These are phyloP conservation scores for Orbilia blumenaviensis DNA, from an alignment of 2,329 filamentous ascomycete species.

Conservation along the genomic window DNA sequence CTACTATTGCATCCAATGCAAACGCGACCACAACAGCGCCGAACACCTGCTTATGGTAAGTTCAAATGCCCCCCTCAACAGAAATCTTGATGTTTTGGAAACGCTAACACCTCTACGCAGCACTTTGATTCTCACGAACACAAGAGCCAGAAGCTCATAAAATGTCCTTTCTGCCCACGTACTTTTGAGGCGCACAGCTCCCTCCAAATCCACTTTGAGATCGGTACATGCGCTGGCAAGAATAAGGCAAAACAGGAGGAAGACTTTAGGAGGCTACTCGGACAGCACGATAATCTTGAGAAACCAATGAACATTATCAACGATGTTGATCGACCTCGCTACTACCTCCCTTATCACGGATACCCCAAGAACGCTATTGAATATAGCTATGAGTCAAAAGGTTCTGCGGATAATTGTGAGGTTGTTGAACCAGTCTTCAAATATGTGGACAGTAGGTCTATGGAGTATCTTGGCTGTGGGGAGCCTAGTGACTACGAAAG, in stretches of 20 bases:
- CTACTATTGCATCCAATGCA: conserved; percentile 49
- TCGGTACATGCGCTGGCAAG: conserved; percentile 49
- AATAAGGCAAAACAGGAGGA: conserved; percentile 28
- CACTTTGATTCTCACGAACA: conserved; percentile 48
- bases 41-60: conserved; percentile 43
- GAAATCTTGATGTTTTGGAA: background rate
- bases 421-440: conserved; percentile 45
- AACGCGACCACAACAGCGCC: conserved; percentile 49
- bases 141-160: conserved; percentile 49
- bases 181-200: conserved; percentile 51
- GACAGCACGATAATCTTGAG: conserved; percentile 40
- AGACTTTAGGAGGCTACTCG: conserved; percentile 29
- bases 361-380: conserved; percentile 49
- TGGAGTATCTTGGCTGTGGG: conserved; percentile 43
- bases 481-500: conserved; percentile 16
- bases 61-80: background rate
- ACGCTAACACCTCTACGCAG: conserved; percentile 6
- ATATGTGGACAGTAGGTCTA: conserved; percentile 43
- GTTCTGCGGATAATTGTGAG: conserved; percentile 28
- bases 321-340: conserved; percentile 38
- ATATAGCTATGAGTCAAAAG: conserved; percentile 35
- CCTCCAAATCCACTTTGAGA: conserved; percentile 48
- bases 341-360: conserved; percentile 48
- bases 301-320: conserved; percentile 47
- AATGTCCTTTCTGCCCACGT: conserved; percentile 48